Evolutionary conservation across 1,284 basidiomycete genomes (phyloP), one percentile per base, ranked within the genome.

Genomic region (Heterobasidion irregulare): DNA sequence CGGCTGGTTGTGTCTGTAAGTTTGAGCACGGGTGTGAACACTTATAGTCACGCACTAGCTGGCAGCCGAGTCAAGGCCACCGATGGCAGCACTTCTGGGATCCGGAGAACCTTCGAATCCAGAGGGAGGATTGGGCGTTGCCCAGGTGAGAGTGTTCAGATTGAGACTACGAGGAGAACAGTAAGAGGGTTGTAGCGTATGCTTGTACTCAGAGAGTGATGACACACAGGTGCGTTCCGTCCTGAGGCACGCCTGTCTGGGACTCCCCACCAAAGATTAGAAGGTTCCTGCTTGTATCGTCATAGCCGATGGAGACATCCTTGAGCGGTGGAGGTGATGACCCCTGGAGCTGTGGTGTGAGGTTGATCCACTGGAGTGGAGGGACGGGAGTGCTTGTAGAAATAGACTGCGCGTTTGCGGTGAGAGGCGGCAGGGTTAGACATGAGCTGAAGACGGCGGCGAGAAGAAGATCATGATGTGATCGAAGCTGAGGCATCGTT

Each of bases 191-290:
- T 16, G 18, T 26, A 38, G 47, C 10, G 12, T 47, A 16, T 10
- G 16, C 15, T 26, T 32, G 35, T 33, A 8, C 47, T n/a, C 16
- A 47, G 52, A 35, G 35, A 16, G 56, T n/a, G 60, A 52, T 19
- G 41, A 73, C 81, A 56, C 60, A 88, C 83, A 89, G 72, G 64
- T 82, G 87, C 2, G 88, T 90, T 61, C 79, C 72, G 2, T 77
- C 77, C 61, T 83, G 81, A 41, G 78, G 74, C 51, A 87, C 73
- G 16, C 83, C 83, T 58, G 76, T 76, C 56, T 78, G 72, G 2
- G 86, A 85, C 68, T 87, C 77, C 51, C 88, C 88, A 55, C 88
- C 88, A 64, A 89, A 91, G 53, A 91, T 75, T 59, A 91, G 70
- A 53, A 91, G 68, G 12, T 75, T 77, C 54, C 79, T 75, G 62